phyloP scores from a whole-genome alignment of 1,284 basidiomycete species.

The Anthracocystis setariae region DNA sequence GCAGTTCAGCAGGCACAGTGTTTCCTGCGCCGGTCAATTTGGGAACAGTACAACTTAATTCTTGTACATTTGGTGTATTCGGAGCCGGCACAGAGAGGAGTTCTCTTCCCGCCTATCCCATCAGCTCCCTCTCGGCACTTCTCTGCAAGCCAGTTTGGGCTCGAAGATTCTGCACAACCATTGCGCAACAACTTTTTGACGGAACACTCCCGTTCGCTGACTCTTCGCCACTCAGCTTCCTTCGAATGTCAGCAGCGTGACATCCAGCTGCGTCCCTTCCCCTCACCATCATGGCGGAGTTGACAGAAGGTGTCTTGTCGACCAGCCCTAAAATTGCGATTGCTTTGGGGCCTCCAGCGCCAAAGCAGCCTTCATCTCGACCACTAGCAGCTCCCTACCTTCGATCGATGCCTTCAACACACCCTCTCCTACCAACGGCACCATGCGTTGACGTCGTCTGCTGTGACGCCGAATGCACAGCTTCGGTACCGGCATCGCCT shows the following conservation, averaged over 20 bases:
- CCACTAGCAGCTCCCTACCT: slow-evolving; percentile 1
- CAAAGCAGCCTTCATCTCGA: not conserved
- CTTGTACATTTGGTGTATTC: not conserved
- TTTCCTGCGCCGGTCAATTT: too few relatives aligned
- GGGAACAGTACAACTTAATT: not conserved
- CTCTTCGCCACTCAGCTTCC: not conserved
- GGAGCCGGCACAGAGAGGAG: not conserved
- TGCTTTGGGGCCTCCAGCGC: not conserved
- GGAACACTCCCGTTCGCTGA: not conserved
- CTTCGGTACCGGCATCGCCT: slow-evolving; percentile 23
- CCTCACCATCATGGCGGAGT: slow-evolving; percentile 16
- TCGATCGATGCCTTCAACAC: not conserved
- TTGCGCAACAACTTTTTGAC: too few relatives aligned
- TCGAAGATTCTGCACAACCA: too few relatives aligned
- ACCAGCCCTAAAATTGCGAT: not conserved
- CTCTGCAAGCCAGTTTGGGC: too few relatives aligned
- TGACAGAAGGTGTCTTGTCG: slow-evolving; percentile 24
- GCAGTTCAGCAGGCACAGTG: too few relatives aligned
- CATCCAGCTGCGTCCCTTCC: not conserved
- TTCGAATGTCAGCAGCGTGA: not conserved
- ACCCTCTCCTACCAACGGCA: not conserved
- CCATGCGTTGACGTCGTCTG: slow-evolving; percentile 25
- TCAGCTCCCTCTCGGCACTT: not conserved
- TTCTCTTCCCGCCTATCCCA: not conserved
- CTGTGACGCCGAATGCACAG: slow-evolving; percentile 29